Evolutionary conservation across 495 filamentous ascomycete species (phyloP), one percentile per base, ranked within the genome.

Genomic region (Penicillium salamii): DNA sequence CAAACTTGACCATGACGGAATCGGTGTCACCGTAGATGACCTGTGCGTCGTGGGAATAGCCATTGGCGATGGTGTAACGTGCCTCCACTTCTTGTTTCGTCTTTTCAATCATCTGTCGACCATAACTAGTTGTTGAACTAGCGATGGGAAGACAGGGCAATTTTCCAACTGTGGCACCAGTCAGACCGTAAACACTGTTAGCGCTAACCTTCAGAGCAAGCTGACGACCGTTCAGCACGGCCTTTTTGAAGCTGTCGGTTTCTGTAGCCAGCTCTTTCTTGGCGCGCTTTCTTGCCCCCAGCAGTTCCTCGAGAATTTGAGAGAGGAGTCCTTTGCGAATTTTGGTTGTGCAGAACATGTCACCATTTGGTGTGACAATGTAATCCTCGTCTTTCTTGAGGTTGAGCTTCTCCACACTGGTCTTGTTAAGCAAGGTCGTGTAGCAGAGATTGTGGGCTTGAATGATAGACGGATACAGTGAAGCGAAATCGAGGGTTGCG

Each of bases 1-100:
- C 93, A 59, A 99, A 99, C 59, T 97, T 97, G 28, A 99, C 93
- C 93, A 99, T 99, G 66, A 99, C 93, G 6, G 93, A 99, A 76
- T 99, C 93, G 19, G 93, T 99, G 66, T 99, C 93, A 70, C 93
- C 93, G 55, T 99, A 99, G 50, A 99, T 95, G 67, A 99, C 93
- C 57, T 95, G 78, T 0, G 93, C 93, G 66, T 97, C 88, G 63
- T 97, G 89, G 3, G 80, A 79, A 68, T 97, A 97, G 12, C 93
- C 95, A 59, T 97, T 97, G 11, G 88, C 88, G 33, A 97, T 90
- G 15, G 83, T 92, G 57, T 96, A 99, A 50, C 80, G 80, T 26
- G 77, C 68, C 62, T 99, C 93, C 7, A 99, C 93, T 65, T 97
- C 93, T 20, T 85, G 75, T 64, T 96, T 97, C 12, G 93, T 97